Evolutionary conservation across 2,329 filamentous ascomycete species (phyloP), one percentile per base, ranked within the genome.

Genomic region (Stachybotrys echinatus): DNA sequence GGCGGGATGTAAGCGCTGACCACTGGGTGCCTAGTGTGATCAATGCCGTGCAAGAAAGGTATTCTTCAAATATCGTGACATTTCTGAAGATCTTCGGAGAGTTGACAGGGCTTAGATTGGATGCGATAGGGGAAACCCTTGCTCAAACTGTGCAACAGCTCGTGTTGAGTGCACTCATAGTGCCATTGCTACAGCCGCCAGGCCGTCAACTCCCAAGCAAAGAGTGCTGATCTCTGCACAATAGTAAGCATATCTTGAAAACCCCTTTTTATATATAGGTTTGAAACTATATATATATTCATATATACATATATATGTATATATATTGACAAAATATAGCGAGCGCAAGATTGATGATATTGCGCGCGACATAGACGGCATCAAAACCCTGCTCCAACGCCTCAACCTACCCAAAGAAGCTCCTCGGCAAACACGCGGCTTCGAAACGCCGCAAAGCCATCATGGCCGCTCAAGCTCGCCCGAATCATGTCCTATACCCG

Each of bases 281-380:
- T n/a, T n/a, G n/a, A n/a, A n/a, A n/a, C n/a, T n/a, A n/a, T n/a
- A n/a, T n/a, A n/a, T n/a, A n/a, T n/a, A n/a, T n/a, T n/a, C n/a
- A n/a, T n/a, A n/a, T n/a, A n/a, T n/a, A n/a, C n/a, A n/a, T n/a
- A n/a, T n/a, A n/a, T n/a, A n/a, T n/a, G n/a, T n/a, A n/a, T n/a
- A n/a, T n/a, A 10, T 34, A 34, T 14, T 34, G 10, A 34, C 14
- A 8, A 34, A 10, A 3, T 14, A 34, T 6, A 71, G 67, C 50
- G 68, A 70, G 45, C 60, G 56, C 42, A 71, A 70, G 49, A 67
- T 71, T 22, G 66, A 70, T 37, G 56, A 59, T 2, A 67, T 68
- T 39, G 63, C 57, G 42, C 58, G 55, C 19, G 65, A 66, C 48
- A 57, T 71, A 37, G 59, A 64, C 20, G 57, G 57, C 14, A 69